Conservation (phyloP, 2,329 filamentous ascomycete genomes). For the Pseudocercospora fijiensis region DNA sequence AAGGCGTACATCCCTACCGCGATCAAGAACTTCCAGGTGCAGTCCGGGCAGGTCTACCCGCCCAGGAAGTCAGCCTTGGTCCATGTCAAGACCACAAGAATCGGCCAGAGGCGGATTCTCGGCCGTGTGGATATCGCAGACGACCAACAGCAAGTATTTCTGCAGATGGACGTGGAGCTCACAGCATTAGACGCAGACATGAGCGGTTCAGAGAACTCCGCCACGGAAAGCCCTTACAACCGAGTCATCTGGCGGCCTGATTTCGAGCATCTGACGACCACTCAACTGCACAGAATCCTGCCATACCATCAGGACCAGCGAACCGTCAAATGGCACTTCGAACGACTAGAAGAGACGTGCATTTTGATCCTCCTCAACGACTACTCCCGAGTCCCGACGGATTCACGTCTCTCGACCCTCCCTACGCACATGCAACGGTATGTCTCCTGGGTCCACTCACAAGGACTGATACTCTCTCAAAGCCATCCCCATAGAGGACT, state of each 20-base stretch:
- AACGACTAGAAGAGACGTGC: not conserved
- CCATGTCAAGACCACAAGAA: not conserved
- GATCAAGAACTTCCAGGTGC: not conserved
- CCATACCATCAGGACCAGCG: not conserved
- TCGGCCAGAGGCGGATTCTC: not conserved
- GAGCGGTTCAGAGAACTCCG: not conserved
- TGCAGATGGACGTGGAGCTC: not conserved
- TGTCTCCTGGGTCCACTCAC: not conserved
- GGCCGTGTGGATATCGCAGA: not conserved
- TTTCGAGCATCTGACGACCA: not conserved
- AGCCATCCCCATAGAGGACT: not conserved
- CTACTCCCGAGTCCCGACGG: not conserved
- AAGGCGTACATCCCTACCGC: not conserved
- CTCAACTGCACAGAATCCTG: not conserved
- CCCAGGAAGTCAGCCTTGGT: not conserved
- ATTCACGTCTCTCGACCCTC: not conserved
- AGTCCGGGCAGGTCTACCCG: not conserved
- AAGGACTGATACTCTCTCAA: not conserved
- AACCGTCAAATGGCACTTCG: not conserved
- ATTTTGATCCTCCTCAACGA: not conserved
- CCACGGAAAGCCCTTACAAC: not conserved
- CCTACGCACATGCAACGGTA: not conserved
- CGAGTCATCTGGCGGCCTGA: not conserved
- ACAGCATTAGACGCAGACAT: not conserved
- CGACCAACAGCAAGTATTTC: not conserved